Percentiles rank a stretch among this genome's conserved stretches.
Evolutionary conservation across 2,329 filamentous ascomycete genomes (phyloP).

Genomic region (Ophiostoma ulmi): DNA sequence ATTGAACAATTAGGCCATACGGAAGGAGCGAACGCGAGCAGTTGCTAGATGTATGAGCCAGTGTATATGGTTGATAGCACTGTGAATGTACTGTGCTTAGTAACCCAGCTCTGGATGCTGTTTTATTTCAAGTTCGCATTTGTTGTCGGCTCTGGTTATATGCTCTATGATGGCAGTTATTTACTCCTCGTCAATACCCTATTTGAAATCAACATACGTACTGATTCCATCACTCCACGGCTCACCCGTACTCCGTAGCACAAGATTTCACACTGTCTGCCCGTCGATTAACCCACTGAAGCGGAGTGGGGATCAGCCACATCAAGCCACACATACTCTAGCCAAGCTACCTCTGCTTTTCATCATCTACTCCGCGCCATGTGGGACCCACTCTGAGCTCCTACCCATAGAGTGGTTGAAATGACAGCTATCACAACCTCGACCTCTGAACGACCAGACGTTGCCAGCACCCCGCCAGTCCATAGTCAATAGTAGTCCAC

Average conservation of each 20-base stretch:
- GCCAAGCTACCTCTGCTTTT: neutral
- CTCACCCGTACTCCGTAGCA: neutral
- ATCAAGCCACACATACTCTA: neutral
- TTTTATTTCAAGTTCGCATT: neutral
- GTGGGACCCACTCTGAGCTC: neutral
- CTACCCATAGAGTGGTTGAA: neutral
- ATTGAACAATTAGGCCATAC: neutral
- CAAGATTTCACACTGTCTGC: no score
- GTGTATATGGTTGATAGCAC: neutral
- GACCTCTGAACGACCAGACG: neutral
- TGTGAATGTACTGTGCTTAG: neutral
- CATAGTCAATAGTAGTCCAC: constrained; percentile 32
- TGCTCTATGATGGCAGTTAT: neutral
- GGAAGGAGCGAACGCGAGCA: neutral
- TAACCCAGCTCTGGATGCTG: neutral
- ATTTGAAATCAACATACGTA: neutral
- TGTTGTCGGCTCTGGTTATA: neutral
- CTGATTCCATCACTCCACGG: neutral
- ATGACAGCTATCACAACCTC: neutral
- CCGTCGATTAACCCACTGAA: no score
- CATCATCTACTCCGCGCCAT: neutral
- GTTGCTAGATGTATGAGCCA: neutral
- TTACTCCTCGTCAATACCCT: neutral
- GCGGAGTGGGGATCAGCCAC: neutral
- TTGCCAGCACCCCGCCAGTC: neutral